These are phyloP conservation scores for Podospora pseudopauciseta DNA, from an alignment of 495 filamentous ascomycete genomes.

Conservation along the genomic window DNA sequence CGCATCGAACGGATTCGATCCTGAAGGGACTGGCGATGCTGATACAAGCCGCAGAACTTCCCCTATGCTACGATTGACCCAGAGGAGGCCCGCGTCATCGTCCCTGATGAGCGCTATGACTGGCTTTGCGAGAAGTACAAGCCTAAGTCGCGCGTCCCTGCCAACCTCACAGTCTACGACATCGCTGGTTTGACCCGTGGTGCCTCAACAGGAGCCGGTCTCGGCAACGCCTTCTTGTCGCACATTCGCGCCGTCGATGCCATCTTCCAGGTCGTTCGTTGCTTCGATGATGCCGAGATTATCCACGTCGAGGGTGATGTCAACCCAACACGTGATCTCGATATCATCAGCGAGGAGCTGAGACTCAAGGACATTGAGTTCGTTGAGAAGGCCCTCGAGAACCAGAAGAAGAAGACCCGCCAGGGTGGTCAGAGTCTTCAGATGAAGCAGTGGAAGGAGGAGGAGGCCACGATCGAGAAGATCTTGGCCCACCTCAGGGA, in stretches of 20 bases:
- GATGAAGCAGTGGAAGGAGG: slow-evolving; percentile 96
- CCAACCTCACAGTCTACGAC: slow-evolving; percentile 98
- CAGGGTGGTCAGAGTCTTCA: slow-evolving; percentile 94
- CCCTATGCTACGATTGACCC: slow-evolving; percentile 99
- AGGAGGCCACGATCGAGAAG: slow-evolving; percentile 88
- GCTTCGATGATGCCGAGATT: slow-evolving; percentile 99
- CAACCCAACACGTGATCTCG: slow-evolving; percentile 86
- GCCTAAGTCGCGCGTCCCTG: slow-evolving; percentile 91
- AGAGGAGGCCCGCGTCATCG: slow-evolving; percentile 96
- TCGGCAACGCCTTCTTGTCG: slow-evolving; percentile 97
- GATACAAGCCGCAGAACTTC: slow-evolving; percentile 66
- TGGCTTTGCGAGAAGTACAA: slow-evolving; percentile 96
- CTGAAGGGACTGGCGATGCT: slow-evolving; percentile 25
- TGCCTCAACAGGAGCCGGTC: slow-evolving; percentile 93
- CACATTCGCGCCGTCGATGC: slow-evolving; percentile 99
- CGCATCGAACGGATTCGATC: slow-evolving; percentile 25
- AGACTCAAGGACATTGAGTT: slow-evolving; percentile 99
- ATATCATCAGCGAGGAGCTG: slow-evolving; percentile 95
- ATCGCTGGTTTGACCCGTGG: slow-evolving; percentile 96
- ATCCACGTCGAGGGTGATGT: slow-evolving; percentile 99
- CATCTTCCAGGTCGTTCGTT: slow-evolving; percentile 98
- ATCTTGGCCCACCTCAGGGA: slow-evolving; percentile 74
- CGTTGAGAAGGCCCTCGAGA: slow-evolving; percentile 88
- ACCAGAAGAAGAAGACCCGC: slow-evolving; percentile 84
- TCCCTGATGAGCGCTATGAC: slow-evolving; percentile 93